Evolutionary conservation across 2,329 filamentous ascomycete species (phyloP), one percentile per base, ranked within the genome.

Genomic region (Hypoxylon sp.): DNA sequence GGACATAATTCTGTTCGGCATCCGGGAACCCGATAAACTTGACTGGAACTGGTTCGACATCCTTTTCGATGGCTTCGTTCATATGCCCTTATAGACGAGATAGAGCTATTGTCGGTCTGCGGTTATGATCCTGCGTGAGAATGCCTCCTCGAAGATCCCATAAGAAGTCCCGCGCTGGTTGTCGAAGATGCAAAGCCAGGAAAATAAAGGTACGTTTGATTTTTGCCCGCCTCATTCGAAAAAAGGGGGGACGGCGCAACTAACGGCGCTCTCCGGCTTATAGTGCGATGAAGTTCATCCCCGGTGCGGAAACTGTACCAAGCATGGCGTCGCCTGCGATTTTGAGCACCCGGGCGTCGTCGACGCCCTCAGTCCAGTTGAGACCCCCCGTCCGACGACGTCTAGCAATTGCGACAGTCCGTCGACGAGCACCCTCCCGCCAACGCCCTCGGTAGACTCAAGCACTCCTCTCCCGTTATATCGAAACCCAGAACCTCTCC

Each of bases 151-250:
- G 89, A 75, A 84, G 89, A 76, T 90, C 89, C 46, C 90, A 92
- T 79, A 92, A 90, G 76, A 92, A 91, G 81, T 91, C 88, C 62
- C 85, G 90, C 72, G 86, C 89, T 56, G 90, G 90, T 50, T 92
- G 90, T 74, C 84, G 85, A 68, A 82, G 87, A 65, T 92, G 90
- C 79, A 92, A 92, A 80, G 82, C 83, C 61, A 83, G 90, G 68
- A 92, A 92, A 79, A 91, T 92, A 76, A 92, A 92, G 87, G 89
- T 90, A 79, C 53, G 72, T 48, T 27, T 3, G 24, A 13, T 27
- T 51, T 35, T 62, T 39, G n/a, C 24, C 17, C 11, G 10, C 37
- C 37, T 21, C 15, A 15, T 24, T 44, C 10, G 5, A 24, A 11
- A 39, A 64, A 65, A 48, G 46, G 29, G 31, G 27, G 37, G 29